These are phyloP conservation scores for Pichia eremophila DNA, from an alignment of 805 yeast genomes.

Conservation along the genomic window DNA sequence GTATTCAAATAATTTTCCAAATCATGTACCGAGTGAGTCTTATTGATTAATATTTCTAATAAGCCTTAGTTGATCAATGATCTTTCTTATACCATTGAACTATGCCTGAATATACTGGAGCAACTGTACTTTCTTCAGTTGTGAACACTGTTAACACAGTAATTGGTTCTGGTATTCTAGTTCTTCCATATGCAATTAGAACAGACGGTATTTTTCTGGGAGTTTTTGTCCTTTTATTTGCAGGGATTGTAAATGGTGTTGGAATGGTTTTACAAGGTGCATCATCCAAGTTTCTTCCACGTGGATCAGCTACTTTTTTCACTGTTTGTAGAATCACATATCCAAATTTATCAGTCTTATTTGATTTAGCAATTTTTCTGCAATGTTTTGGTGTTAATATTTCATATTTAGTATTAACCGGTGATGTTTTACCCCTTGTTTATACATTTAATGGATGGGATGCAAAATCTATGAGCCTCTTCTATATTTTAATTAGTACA, in stretches of 20 bases:
- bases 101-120: conserved; percentile 20
- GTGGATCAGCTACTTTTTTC: conserved; percentile 62
- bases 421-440: conserved; percentile 64
- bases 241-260: conserved; percentile 57
- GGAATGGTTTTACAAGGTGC: conserved; percentile 58
- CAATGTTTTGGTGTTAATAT: conserved; percentile 77
- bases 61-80: too few relatives aligned
- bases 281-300: conserved; percentile 45
- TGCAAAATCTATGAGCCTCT: conserved; percentile 27
- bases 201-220: conserved; percentile 62
- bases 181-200: conserved; percentile 64
- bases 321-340: conserved; percentile 62
- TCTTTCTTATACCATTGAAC: too few relatives aligned
- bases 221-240: conserved; percentile 41
- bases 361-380: conserved; percentile 64
- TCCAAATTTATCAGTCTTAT: conserved; percentile 59
- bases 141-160: conserved; percentile 67
- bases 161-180: conserved; percentile 71
- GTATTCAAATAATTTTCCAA: too few relatives aligned
- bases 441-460: conserved; percentile 28
- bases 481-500: conserved; percentile 47
- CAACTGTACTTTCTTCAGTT: conserved; percentile 49
- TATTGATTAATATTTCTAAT: too few relatives aligned
- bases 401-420: conserved; percentile 62
- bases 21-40: too few relatives aligned